Base-by-base conservation (phyloP, 2,329 filamentous ascomycete species). In the Coniochaeta sp. region DNA sequence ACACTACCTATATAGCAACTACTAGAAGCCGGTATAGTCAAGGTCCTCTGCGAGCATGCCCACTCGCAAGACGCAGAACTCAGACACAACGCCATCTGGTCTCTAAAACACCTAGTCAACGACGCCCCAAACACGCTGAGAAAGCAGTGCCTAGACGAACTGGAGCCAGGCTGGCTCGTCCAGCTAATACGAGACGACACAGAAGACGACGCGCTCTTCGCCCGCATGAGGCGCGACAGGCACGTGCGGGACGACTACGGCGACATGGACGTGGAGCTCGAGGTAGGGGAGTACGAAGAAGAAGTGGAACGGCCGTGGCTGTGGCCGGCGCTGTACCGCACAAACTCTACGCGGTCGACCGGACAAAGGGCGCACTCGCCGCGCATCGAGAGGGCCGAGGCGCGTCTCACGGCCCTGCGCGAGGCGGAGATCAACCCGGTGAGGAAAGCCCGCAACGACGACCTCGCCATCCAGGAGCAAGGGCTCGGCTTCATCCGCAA, bases 401-500 rank as follows among this genome's bases (percentile, higher is more conserved):
- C 75, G 59, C 79, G 76, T 62, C 73, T 87, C 40, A 72, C 76
- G 19, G 71, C 73, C 6, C 73, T 87, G 14, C 81, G 86, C 61
- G 87, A 90, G 58, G 79, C 82, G 16, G 90, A 95, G 69, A 76
- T 87, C 54, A 88, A 89, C 63, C 83, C 87, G 24, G 79, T 81
- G 26, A 81, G 86, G 32, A 87, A 87, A 69, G 85, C 88, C 19
- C 84, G 88, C 58, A 87, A 87, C 65, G 89, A 96, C 65, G 90
- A 96, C 65, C 80, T 93, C 40, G 87, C 88, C 2, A 89, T 97
- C 30, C 93, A 98, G 74, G 91, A 96, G 70, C 93, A 98, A 73
- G 90, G 89, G 0, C 83, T 98, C 19, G 89, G 96, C 67, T 89
- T 98, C 66, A 85, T 99, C 63, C 85, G 93, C 59, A 99, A 99